Conservation (phyloP, 805 yeast species). For the Candida mattraensis region DNA sequence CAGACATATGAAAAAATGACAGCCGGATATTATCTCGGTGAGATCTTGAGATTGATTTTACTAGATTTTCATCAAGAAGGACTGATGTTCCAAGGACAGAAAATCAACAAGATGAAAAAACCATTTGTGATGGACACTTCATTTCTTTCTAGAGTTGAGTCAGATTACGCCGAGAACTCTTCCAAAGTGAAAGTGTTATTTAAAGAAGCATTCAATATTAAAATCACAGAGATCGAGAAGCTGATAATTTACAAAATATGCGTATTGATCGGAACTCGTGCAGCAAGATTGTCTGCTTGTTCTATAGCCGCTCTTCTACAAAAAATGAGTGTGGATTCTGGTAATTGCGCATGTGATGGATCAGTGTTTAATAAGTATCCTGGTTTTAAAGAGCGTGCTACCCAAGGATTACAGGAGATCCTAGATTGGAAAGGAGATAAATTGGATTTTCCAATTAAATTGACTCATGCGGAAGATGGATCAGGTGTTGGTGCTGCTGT, state of each 20-base stretch:
- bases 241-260: conserved; percentile 78
- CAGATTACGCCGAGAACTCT: conserved; percentile 84
- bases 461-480: conserved; percentile 71
- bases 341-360: conserved; percentile 96
- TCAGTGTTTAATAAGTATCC: conserved; percentile 95
- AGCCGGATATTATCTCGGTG: conserved; percentile 95
- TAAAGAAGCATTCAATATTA: conserved; percentile 53
- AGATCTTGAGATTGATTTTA: conserved; percentile 76
- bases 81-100: conserved; percentile 68
- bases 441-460: conserved; percentile 26
- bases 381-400: conserved; percentile 85
- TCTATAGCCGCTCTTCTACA: conserved; percentile 93
- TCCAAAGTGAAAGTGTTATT: conserved; percentile 71
- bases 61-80: conserved; percentile 68
- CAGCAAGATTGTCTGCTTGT: conserved; percentile 89
- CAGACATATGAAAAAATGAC: conserved; percentile 97
- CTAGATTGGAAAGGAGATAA: conserved; percentile 62
- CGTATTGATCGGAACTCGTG: conserved; percentile 86
- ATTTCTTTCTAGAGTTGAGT: conserved; percentile 82
- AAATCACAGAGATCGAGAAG: conserved; percentile 76
- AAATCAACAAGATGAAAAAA: conserved; percentile 56
- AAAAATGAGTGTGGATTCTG: conserved; percentile 75
- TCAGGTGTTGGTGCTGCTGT: conserved; percentile 98
- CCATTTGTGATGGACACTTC: conserved; percentile 86
- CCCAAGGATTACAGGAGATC: conserved; percentile 82